Conservation (phyloP, 2,329 filamentous ascomycete species). For the Parastagonospora avenae region DNA sequence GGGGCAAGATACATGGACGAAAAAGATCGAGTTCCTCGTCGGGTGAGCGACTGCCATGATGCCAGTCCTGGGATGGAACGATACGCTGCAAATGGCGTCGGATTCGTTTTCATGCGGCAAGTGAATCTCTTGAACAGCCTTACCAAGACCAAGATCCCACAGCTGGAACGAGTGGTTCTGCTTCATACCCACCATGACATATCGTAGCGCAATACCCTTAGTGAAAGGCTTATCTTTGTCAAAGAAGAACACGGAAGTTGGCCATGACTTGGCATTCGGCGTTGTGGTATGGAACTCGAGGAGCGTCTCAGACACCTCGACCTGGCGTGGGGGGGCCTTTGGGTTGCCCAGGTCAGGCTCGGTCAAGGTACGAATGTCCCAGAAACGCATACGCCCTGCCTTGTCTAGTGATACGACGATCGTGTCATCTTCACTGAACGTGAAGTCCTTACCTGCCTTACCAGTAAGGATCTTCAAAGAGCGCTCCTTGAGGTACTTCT, state of each 20-base stretch:
- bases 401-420: slow-evolving; percentile 96
- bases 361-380: slow-evolving; percentile 86
- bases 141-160: slow-evolving; percentile 94
- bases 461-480: slow-evolving; percentile 93
- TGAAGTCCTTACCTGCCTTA: slow-evolving; percentile 98
- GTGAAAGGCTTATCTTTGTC: slow-evolving; percentile 94
- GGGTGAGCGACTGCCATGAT: slow-evolving; percentile 96
- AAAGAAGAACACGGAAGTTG: slow-evolving; percentile 92
- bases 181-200: slow-evolving; percentile 97
- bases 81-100: slow-evolving; percentile 96
- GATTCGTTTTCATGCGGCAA: slow-evolving; percentile 95
- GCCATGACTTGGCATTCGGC: slow-evolving; percentile 91
- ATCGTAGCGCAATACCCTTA: slow-evolving; percentile 87
- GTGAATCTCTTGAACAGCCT: slow-evolving; percentile 96
- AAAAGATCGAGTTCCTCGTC: slow-evolving; percentile 96
- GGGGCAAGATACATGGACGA: slow-evolving; percentile 91
- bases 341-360: slow-evolving; percentile 54
- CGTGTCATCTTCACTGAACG: slow-evolving; percentile 94
- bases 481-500: slow-evolving; percentile 84
- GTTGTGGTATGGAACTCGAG: slow-evolving; percentile 86
- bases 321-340: slow-evolving; percentile 52
- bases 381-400: slow-evolving; percentile 94
- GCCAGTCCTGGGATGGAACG: slow-evolving; percentile 88
- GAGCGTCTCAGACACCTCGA: slow-evolving; percentile 84
- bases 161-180: slow-evolving; percentile 98